phyloP scores from a whole-genome alignment of 2,329 filamentous ascomycete species.

The Beauveria rudraprayagi region DNA sequence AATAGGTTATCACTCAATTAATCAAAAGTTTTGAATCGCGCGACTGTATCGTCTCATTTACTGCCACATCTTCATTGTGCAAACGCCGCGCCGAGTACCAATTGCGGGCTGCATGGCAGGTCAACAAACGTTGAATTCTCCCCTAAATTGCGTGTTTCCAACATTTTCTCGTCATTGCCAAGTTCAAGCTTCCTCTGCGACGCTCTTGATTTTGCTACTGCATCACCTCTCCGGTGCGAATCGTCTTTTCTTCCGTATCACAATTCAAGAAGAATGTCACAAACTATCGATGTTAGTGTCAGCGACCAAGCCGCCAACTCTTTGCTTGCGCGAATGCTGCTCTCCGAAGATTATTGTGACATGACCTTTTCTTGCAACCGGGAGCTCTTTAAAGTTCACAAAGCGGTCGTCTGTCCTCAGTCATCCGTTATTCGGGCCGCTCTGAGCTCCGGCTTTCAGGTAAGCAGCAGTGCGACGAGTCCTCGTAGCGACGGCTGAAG shows the following conservation, averaged over 20 bases:
- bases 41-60: neutral
- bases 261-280: neutral
- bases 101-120: no score
- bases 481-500: neutral
- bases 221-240: no score
- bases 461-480: neutral
- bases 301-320: neutral
- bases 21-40: neutral
- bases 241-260: neutral
- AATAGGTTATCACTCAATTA: neutral
- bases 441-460: neutral
- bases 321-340: neutral
- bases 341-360: neutral
- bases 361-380: neutral
- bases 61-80: neutral
- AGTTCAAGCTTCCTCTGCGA: no score
- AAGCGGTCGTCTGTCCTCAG: neutral
- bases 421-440: neutral
- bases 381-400: conserved; percentile 8
- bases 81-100: neutral
- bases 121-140: no score
- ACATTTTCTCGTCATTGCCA: no score
- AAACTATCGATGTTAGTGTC: neutral
- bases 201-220: no score
- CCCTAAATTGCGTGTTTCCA: no score